These are phyloP conservation scores for Vigna hirtella DNA, from an alignment of 306 rosid genomes.

Conservation along the genomic window DNA sequence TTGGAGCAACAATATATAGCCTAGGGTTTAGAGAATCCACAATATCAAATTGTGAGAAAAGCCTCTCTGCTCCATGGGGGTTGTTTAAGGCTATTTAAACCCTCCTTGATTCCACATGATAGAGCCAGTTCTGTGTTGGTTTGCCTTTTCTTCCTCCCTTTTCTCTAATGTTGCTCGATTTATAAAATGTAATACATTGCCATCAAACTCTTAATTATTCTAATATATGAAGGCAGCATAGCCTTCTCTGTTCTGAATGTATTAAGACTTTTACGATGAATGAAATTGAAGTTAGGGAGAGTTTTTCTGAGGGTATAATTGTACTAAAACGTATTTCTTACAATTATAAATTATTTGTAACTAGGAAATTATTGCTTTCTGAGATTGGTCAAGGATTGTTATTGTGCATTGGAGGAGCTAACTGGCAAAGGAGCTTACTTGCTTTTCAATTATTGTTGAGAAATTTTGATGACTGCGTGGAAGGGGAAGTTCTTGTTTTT, in stretches of 20 bases:
- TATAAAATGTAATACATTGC: constrained; percentile 13
- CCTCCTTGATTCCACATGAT: background rate
- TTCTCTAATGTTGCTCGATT: constrained; percentile 28
- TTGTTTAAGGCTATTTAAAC: background rate
- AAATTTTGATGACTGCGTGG: background rate
- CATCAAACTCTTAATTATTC: constrained; percentile 28
- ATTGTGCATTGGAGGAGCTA: constrained; percentile 21
- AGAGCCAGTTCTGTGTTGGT: background rate
- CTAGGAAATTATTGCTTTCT: background rate
- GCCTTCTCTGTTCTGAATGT: constrained; percentile 17
- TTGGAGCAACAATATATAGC: background rate
- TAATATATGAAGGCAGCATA: background rate
- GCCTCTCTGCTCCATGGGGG: background rate
- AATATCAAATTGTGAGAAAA: background rate
- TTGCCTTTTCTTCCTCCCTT: background rate
- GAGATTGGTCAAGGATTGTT: background rate
- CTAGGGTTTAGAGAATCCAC: background rate
- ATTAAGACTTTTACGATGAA: constrained; percentile 7
- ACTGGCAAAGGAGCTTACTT: background rate
- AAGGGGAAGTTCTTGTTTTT: constrained; percentile 23
- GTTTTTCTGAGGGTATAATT: background rate
- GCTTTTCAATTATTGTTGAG: constrained; percentile 14
- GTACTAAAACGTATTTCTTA: background rate
- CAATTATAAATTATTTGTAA: background rate
- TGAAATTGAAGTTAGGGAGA: constrained; percentile 15